These are phyloP conservation scores for Cordyceps fumosorosea DNA, from an alignment of 2,329 filamentous ascomycete genomes.

Conservation along the genomic window DNA sequence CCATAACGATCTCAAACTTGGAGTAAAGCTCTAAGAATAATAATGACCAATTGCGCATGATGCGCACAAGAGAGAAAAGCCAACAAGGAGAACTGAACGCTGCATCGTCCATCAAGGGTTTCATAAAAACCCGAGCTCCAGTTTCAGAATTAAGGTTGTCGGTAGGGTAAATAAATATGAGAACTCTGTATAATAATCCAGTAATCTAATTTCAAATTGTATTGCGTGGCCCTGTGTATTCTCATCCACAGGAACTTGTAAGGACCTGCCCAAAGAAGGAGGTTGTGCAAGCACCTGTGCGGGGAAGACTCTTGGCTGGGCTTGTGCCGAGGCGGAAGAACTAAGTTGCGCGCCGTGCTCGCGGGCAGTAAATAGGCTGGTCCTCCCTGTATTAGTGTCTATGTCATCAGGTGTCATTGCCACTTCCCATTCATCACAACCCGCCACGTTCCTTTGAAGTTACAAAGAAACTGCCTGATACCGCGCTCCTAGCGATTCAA, in stretches of 20 bases:
- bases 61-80: no score
- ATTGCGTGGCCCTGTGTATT: neutral
- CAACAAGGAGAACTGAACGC: no score
- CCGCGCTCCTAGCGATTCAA: neutral
- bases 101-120: no score
- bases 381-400: neutral
- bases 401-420: constrained; percentile 4
- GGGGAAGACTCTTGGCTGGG: neutral
- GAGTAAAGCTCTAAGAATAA: no score
- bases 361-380: no score
- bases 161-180: neutral
- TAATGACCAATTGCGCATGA: no score
- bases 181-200: neutral
- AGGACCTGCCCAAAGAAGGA: neutral
- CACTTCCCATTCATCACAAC: neutral
- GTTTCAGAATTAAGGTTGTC: neutral
- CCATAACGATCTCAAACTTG: no score
- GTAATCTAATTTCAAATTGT: neutral
- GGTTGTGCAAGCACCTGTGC: neutral
- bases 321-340: neutral
- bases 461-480: neutral
- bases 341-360: neutral
- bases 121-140: no score
- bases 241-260: neutral
- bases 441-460: neutral